phyloP scores from a whole-genome alignment of 139 green algal species.

The Penium margaritaceum region DNA sequence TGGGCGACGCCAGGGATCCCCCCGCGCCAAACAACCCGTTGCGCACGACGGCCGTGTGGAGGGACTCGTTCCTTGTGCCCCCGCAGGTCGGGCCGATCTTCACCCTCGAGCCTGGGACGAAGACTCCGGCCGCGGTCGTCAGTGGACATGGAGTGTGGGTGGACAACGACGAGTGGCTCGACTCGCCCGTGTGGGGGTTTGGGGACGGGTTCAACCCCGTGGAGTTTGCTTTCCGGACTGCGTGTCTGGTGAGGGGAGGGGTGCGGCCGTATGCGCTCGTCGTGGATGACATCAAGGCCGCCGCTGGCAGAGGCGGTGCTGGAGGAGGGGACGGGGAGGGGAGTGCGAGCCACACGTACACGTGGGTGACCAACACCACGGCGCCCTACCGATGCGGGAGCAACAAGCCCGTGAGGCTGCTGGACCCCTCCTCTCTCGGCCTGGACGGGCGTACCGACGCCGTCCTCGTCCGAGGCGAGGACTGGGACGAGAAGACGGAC shows the following conservation, averaged over 20 bases:
- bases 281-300: background rate
- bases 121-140: background rate
- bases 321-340: too few relatives aligned
- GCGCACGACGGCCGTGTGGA: background rate
- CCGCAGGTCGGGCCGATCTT: background rate
- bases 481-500: too few relatives aligned
- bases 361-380: background rate
- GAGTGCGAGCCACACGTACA: constrained; percentile 2
- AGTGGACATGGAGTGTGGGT: background rate
- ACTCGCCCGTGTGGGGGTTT: too few relatives aligned
- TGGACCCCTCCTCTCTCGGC: too few relatives aligned
- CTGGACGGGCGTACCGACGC: too few relatives aligned
- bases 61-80: background rate
- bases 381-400: too few relatives aligned
- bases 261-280: background rate
- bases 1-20: background rate
- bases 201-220: constrained; percentile 7
- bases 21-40: background rate
- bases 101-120: background rate
- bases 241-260: background rate
- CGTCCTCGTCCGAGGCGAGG: too few relatives aligned
- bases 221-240: background rate
- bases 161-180: background rate
- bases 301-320: too few relatives aligned
- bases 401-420: too few relatives aligned